Evolutionary conservation across 73 alveolate species (phyloP).

Genomic region (Paramecium bursaria): DNA sequence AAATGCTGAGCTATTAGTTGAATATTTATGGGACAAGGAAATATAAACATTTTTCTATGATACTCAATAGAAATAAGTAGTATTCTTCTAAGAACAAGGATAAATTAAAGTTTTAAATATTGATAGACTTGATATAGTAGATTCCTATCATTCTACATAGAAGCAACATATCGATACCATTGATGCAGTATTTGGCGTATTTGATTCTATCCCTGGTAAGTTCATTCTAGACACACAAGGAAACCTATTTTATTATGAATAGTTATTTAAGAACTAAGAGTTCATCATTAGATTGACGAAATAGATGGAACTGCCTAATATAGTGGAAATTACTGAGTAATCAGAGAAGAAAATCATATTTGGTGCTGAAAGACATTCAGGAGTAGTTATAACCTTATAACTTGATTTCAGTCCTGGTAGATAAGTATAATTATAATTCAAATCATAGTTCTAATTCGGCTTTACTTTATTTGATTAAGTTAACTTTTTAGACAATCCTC

Average conservation of each 20-base stretch:
- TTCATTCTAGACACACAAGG: conserved; percentile 38
- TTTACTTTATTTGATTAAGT: conserved; percentile 57
- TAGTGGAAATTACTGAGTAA: conserved; percentile 35
- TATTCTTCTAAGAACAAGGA: conserved; percentile 23
- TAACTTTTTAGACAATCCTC: conserved; percentile 65
- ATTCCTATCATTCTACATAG: not conserved
- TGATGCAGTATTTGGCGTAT: conserved; percentile 29
- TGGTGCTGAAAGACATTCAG: conserved; percentile 56
- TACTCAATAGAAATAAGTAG: conserved; percentile 18
- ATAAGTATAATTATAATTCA: not conserved
- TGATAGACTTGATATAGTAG: conserved; percentile 20
- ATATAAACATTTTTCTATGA: conserved; percentile 14
- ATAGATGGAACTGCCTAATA: conserved; percentile 59
- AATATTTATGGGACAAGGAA: conserved; percentile 39
- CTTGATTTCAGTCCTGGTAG: conserved; percentile 57
- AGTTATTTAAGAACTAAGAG: conserved; percentile 25
- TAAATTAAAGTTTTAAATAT: conserved; percentile 13
- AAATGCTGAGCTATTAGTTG: conserved; percentile 2
- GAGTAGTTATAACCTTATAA: conserved; percentile 44
- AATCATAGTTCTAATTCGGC: conserved; percentile 17
- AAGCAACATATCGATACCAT: conserved; percentile 21
- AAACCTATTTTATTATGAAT: conserved; percentile 6
- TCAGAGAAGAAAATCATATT: conserved; percentile 64
- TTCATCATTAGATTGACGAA: conserved; percentile 41
- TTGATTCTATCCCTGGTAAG: conserved; percentile 52